Evolutionary conservation across 1,139 yeast species (phyloP), one percentile per base, ranked within the genome.

Genomic region (Candida smagusa): DNA sequence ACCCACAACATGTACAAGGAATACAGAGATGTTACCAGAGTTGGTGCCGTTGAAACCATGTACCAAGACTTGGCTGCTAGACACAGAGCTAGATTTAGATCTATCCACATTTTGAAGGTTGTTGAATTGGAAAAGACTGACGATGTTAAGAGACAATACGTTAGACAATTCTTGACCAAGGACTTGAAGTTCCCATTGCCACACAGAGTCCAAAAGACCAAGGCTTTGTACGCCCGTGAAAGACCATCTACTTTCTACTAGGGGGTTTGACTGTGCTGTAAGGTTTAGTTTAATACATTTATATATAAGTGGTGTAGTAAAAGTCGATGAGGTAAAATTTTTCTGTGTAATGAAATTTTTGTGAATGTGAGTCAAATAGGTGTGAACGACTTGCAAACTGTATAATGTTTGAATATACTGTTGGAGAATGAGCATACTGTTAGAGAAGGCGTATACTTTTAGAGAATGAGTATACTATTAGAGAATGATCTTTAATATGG

Each of bases 1-100:
- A 89, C 96, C 68, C 98, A 94, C 95, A 92, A 92, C 95, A 92
- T 92, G 97, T 92, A 92, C 97, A 92, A 88, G 83, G 99, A 92
- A 82, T 88, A 89, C 94, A 90, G 98, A 79, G 98, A 92, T 65
- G 95, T 90, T 62, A 78, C 97, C 79, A 94, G 99, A 81, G 95
- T 89, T 54, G 96, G 89, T 73, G 98, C 98, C 61, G 97, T 92
- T 68, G 96, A 87, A 74, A 81, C 95, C 71, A 85, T 92, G 84
- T 92, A 92, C 94, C 92, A 87, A 76, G 98, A 94, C 77, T 86
- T 92, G 84, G 99, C 99, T 76, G 97, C 98, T 61, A 92, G 98
- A 81, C 99, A 92, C 95, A 89, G 98, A 85, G 94, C 98, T 68
- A 89, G 99, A 83, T 92, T 92, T 83, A 88, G 98, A 85, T 84